Evolutionary conservation across 768 basidiomycete genomes (phyloP).

Genomic region (Cytidiella melzeri): DNA sequence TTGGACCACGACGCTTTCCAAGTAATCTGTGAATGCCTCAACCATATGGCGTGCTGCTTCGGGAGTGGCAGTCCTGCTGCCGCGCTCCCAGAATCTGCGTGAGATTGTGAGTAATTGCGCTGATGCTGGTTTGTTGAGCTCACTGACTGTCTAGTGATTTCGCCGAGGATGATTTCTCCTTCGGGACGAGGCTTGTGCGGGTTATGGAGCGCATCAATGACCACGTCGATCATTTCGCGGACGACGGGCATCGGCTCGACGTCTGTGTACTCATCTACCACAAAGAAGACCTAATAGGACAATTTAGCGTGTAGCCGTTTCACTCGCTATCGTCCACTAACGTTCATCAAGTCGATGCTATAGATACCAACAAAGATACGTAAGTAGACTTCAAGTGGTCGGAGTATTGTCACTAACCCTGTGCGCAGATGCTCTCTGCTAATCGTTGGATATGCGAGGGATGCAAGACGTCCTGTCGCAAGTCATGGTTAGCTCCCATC

Average conservation of each 20-base stretch:
- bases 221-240: neutral
- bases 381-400: neutral
- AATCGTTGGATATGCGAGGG: neutral
- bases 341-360: neutral
- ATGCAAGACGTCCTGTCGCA: neutral
- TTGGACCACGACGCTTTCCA: slow-evolving; percentile 19
- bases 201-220: neutral
- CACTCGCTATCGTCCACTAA: neutral
- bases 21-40: slow-evolving; percentile 18
- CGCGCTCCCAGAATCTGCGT: neutral
- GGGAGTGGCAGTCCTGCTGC: neutral
- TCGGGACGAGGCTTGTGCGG: neutral
- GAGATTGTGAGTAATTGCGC: neutral
- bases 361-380: too few relatives aligned
- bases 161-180: neutral
- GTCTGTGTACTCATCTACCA: slow-evolving; percentile 2
- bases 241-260: neutral
- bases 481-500: neutral
- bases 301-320: neutral
- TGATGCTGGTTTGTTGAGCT: neutral
- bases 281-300: neutral
- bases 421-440: neutral
- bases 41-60: slow-evolving; percentile 14
- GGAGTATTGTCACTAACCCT: neutral
- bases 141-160: neutral